A percentile compares a stretch with the other conserved stretches of the same genome.
These are phyloP conservation scores for Arthrinium puccinioides DNA, from an alignment of 2,329 filamentous ascomycete species.

Conservation along the genomic window DNA sequence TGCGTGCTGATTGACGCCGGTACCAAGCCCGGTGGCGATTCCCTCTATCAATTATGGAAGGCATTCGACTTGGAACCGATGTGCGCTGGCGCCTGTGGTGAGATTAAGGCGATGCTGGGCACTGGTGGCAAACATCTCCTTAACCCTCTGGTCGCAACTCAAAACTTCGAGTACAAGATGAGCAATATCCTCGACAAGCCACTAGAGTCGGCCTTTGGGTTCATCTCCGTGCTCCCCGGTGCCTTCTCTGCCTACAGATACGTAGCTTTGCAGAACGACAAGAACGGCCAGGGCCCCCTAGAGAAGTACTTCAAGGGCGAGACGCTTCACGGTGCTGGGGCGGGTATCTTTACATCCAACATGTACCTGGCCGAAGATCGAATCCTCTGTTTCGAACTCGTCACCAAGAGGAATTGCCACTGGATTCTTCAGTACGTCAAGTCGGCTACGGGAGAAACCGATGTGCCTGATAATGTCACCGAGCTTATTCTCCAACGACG, in stretches of 20 bases:
- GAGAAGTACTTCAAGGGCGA: conserved; percentile 99
- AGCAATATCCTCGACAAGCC: conserved; percentile 98
- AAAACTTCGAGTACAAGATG: conserved; percentile 99
- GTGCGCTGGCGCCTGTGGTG: conserved; percentile 94
- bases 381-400: conserved; percentile 95
- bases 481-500: conserved; percentile 93
- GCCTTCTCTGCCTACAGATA: conserved; percentile 94
- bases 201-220: conserved; percentile 92
- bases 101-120: conserved; percentile 96
- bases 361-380: conserved; percentile 90
- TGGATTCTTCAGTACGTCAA: conserved; percentile 99
- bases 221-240: conserved; percentile 94
- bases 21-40: conserved; percentile 87
- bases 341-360: conserved; percentile 95
- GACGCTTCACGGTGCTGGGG: conserved; percentile 89
- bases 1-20: conserved; percentile 94
- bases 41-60: conserved; percentile 97
- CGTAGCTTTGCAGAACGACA: conserved; percentile 92
- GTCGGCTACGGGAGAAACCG: conserved; percentile 91
- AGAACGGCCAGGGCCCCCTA: conserved; percentile 87
- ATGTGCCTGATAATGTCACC: conserved; percentile 89
- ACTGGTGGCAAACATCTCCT: conserved; percentile 74
- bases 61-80: conserved; percentile 96
- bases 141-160: conserved; percentile 90
- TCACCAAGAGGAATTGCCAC: conserved; percentile 92